Base-by-base conservation (phyloP, 1,284 basidiomycete genomes). In the Marasmius oreades region DNA sequence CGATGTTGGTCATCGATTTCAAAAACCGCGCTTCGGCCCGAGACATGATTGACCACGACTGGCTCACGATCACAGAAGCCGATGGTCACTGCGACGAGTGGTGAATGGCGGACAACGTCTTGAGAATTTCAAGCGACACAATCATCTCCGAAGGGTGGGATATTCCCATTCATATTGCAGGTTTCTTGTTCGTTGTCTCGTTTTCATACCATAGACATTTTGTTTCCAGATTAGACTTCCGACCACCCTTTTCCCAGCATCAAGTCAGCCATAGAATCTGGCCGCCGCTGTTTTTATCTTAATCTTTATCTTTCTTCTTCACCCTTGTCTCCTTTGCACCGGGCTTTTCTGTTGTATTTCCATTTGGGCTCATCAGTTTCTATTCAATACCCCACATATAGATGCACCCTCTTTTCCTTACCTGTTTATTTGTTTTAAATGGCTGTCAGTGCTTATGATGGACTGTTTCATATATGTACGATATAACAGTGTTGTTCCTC, bases 1-100 rank as follows among this genome's bases (percentile, higher is more conserved):
- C 92, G 28, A 94, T 95, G 93, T 78, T 95, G 52, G 70, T 76
- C 36, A 69, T 86, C 56, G 87, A 93, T 68, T 86, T 86, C 63
- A 78, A 81, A 63, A 76, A 85, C 64, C 85, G 92, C 23, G 79
- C 79, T 28, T 74, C 81, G 42, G 92, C 92, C n/a, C 74, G 80
- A 47, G 88, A 93, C 58, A 78, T 93, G 75, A 73, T 88, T 54
- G 71, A 81, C 52, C 88, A 93, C 65, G 68, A 77, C 48, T 95
- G 93, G 93, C 70, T 95, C 51, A 75, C 81, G 52, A 71, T 79
- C 33, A 66, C 70, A 20, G 72, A 74, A 23, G 73, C 71, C 37
- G 82, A 82, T 63, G 70, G 73, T 51, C 63, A 72, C 50, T 68
- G 76, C 36, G 71, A 69, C 31, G 76, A 78, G 39, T 84, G 81